These are phyloP conservation scores for Tothia fuscella DNA, from an alignment of 2,329 filamentous ascomycete genomes.

Conservation along the genomic window DNA sequence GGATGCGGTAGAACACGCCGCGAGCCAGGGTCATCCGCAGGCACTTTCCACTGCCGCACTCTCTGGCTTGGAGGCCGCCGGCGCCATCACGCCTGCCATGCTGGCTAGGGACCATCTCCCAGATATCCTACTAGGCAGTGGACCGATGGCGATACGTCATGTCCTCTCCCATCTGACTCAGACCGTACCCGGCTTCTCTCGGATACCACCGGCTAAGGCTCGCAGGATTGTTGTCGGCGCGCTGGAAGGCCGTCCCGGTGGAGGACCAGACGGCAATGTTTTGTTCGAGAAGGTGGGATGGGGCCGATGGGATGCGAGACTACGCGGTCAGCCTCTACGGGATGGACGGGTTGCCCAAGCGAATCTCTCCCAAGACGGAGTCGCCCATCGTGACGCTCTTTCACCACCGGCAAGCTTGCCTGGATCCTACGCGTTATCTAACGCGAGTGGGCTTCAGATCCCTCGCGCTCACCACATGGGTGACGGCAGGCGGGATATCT, in stretches of 20 bases:
- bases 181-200: slow-evolving; percentile 82
- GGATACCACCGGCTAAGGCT: slow-evolving; percentile 80
- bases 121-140: slow-evolving; percentile 82
- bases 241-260: slow-evolving; percentile 63
- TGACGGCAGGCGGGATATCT: slow-evolving; percentile 23
- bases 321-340: slow-evolving; percentile 50
- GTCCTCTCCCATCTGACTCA: slow-evolving; percentile 92
- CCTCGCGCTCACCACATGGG: slow-evolving; percentile 18
- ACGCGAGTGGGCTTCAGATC: slow-evolving; percentile 34
- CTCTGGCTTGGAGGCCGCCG: slow-evolving; percentile 54
- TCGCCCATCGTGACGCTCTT: slow-evolving; percentile 23
- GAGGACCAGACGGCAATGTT: slow-evolving; percentile 54
- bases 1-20: slow-evolving; percentile 47
- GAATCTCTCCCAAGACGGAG: slow-evolving; percentile 16
- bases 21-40: slow-evolving; percentile 28
- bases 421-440: slow-evolving; percentile 30
- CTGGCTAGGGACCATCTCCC: slow-evolving; percentile 84
- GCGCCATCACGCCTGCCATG: slow-evolving; percentile 72
- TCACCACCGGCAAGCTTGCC: slow-evolving; percentile 42
- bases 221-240: slow-evolving; percentile 85
- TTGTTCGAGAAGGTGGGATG: slow-evolving; percentile 93
- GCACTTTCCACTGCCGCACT: slow-evolving; percentile 39
- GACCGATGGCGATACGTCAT: slow-evolving; percentile 85
- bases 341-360: slow-evolving; percentile 18
- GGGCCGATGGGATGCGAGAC: slow-evolving; percentile 86